phyloP scores from a whole-genome alignment of 257 asterid genomes.

The Galeopsis tetrahit region DNA sequence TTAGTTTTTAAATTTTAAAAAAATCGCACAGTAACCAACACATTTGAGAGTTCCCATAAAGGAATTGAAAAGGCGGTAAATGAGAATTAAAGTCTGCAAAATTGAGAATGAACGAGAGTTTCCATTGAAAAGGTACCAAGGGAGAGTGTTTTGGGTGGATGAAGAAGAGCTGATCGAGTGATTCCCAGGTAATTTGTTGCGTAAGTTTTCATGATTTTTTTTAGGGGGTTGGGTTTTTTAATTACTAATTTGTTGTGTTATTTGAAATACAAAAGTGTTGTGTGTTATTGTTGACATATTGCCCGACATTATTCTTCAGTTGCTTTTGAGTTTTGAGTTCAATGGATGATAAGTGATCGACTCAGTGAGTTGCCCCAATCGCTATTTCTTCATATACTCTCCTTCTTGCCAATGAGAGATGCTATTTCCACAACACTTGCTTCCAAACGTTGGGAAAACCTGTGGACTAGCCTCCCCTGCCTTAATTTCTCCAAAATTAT shows the following conservation, averaged over 20 bases:
- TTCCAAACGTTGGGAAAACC: neutral
- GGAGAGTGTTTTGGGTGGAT: neutral
- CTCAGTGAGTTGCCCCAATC: constrained; percentile 18
- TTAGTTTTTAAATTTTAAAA: too few species aligned
- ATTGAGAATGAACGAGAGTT: too few species aligned
- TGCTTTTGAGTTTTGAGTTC: neutral
- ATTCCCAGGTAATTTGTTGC: neutral
- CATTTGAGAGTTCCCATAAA: too few species aligned
- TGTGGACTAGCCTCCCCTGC: constrained; percentile 18
- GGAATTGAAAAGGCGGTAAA: too few species aligned
- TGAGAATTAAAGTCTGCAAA: too few species aligned
- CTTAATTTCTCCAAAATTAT: neutral
- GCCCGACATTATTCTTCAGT: neutral
- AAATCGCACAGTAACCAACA: too few species aligned
- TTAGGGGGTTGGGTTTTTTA: neutral
- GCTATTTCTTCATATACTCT: neutral
- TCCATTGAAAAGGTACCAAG: too few species aligned
- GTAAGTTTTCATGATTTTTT: neutral
- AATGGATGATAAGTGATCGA: neutral
- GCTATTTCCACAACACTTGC: neutral
- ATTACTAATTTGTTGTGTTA: too few species aligned
- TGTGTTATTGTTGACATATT: neutral
- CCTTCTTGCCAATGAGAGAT: neutral
- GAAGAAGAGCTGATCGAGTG: neutral
- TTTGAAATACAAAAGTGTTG: neutral